Evolutionary conservation across 2,329 filamentous ascomycete genomes (phyloP).

Genomic region (Tothia fuscella): DNA sequence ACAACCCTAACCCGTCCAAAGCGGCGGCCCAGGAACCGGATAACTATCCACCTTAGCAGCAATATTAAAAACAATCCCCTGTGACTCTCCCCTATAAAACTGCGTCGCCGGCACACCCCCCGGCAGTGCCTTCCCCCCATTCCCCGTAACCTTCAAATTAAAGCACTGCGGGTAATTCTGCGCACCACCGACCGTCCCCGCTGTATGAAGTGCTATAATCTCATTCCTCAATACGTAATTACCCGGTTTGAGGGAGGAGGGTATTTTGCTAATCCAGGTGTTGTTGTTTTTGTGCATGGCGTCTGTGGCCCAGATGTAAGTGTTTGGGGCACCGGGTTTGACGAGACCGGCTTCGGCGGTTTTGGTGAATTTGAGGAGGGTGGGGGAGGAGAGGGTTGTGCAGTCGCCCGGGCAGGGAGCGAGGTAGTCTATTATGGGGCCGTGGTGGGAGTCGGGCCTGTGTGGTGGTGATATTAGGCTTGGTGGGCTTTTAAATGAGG

Average conservation of each 20-base stretch:
- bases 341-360: slow-evolving; percentile 45
- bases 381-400: slow-evolving; percentile 37
- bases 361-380: slow-evolving; percentile 48
- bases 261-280: slow-evolving; percentile 40
- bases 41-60: slow-evolving; percentile 21
- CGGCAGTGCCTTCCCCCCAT: slow-evolving; percentile 27
- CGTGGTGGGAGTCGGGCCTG: slow-evolving; percentile 49
- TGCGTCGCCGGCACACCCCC: slow-evolving; percentile 26
- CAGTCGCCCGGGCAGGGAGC: slow-evolving; percentile 47
- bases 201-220: slow-evolving; percentile 48
- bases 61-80: slow-evolving; percentile 31
- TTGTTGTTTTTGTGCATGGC: slow-evolving; percentile 36
- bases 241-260: slow-evolving; percentile 39
- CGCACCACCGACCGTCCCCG: slow-evolving; percentile 30
- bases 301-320: slow-evolving; percentile 42
- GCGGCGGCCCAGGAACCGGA: slow-evolving; percentile 21
- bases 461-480: no score
- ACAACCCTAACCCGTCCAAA: background rate
- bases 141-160: slow-evolving; percentile 36
- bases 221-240: slow-evolving; percentile 49
- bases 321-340: slow-evolving; percentile 24
- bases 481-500: no score
- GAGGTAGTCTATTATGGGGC: slow-evolving; percentile 52
- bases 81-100: slow-evolving; percentile 30
- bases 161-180: slow-evolving; percentile 37